These are phyloP conservation scores for Fraxinus sp. DNA, from an alignment of 305 asterid species.

Conservation along the genomic window DNA sequence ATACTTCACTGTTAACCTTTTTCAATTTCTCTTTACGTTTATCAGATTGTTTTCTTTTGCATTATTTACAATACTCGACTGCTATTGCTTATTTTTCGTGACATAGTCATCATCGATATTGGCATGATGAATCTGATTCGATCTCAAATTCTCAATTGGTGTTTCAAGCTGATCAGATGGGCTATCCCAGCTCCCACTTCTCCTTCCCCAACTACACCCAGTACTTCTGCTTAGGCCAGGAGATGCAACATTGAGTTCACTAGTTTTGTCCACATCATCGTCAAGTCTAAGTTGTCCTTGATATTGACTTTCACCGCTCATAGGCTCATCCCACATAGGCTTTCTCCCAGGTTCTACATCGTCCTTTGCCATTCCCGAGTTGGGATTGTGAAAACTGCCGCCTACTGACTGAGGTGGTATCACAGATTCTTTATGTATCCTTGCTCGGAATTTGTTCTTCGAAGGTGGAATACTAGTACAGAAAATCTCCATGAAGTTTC, in stretches of 20 bases:
- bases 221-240: not conserved
- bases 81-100: not conserved
- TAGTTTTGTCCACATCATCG: not conserved
- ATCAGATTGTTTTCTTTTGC: not conserved
- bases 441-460: conserved; percentile 68
- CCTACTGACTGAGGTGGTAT: conserved; percentile 35
- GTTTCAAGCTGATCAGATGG: not conserved
- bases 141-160: not conserved
- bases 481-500: conserved; percentile 69
- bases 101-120: not conserved
- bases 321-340: conserved; percentile 39
- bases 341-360: conserved; percentile 35
- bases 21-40: not conserved
- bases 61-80: not conserved
- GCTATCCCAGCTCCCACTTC: not conserved
- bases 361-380: conserved; percentile 31
- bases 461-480: conserved; percentile 65
- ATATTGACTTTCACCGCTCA: conserved; percentile 27
- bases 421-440: conserved; percentile 43
- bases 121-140: not conserved
- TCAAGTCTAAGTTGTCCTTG: conserved; percentile 20
- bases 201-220: not conserved
- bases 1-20: not conserved
- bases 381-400: conserved; percentile 34
- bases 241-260: not conserved